Base-by-base conservation (phyloP, 805 yeast genomes). In the Pichia phayaonensis region DNA sequence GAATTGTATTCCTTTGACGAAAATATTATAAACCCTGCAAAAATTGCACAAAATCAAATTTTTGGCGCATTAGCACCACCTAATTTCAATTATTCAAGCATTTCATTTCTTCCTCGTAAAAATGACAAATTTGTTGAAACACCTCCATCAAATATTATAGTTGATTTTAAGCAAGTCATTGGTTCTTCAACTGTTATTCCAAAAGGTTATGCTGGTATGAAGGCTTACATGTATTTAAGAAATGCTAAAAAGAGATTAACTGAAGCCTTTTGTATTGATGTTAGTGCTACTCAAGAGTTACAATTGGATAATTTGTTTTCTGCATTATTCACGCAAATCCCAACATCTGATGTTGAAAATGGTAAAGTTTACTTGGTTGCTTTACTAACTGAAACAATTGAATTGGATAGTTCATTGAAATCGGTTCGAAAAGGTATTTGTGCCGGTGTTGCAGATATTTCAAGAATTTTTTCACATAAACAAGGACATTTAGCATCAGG, bases 361-460 rank as follows among this genome's bases (percentile, higher is more conserved):
- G 79, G 81, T 43, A 80, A 85, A 57, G 79, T 87, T 38, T 89
- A 83, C 59, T 72, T 89, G 56, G 95, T 84, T 39, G 92, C 88
- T 0, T 76, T 84, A 4, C 69, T 89, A 50, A 83, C 86, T 8
- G 96, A 89, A 64, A 81, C 79, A 44, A 74, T 86, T 18, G 54
- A 45, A 18, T 18, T 6, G 12, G 40, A 43, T 26, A 41, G 24
- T 29, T 38, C 42, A 22, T 10, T 44, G 1, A 43, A 54, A 15
- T 47, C 50, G 39, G 62, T 70, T 45, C 81, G 86, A 61, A 82
- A 83, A 61, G 96, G 96, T 51, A 79, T 89, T 16, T 94, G 92
- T 39, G 90, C 90, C 4, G 97, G 97, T 64, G 94, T 85, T 16
- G 78, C 88, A 39, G 95, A 89, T 67, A 83, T 89, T 45, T 80